Conservation (phyloP, 306 rosid genomes). For the Biancaea sappan region DNA sequence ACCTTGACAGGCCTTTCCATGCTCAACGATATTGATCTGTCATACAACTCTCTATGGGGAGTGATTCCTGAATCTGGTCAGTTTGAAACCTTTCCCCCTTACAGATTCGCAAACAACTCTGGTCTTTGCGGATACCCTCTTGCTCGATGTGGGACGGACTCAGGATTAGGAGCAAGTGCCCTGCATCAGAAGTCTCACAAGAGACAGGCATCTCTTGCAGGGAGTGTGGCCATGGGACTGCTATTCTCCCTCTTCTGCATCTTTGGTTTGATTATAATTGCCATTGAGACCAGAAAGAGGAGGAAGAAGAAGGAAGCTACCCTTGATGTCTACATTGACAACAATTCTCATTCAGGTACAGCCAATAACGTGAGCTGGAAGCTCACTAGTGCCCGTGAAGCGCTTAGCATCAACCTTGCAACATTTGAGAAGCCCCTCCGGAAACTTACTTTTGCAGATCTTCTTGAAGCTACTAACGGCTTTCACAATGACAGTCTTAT, state of each 20-base stretch:
- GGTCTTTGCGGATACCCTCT: constrained; percentile 91
- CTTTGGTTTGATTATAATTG: constrained; percentile 73
- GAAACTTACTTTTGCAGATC: constrained; percentile 90
- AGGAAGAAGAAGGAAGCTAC: constrained; percentile 74
- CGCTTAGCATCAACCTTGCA: constrained; percentile 86
- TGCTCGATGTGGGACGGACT: constrained; percentile 38
- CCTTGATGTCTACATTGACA: constrained; percentile 63
- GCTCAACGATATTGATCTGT: constrained; percentile 78
- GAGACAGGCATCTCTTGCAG: constrained; percentile 72
- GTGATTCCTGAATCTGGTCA: constrained; percentile 71
- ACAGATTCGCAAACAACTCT: constrained; percentile 69
- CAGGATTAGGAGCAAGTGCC: constrained; percentile 12
- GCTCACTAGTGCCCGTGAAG: constrained; percentile 73
- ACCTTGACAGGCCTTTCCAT: constrained; percentile 57
- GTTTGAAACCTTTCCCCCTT: constrained; percentile 72
- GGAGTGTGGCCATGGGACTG: constrained; percentile 93
- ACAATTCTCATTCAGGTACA: constrained; percentile 61
- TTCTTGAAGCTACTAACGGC: constrained; percentile 86
- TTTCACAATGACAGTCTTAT: constrained; percentile 84
- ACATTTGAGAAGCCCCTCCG: constrained; percentile 85
- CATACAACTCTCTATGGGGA: constrained; percentile 67
- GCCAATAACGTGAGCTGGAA: constrained; percentile 66
- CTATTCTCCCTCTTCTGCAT: constrained; percentile 79
- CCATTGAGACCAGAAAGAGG: constrained; percentile 73
- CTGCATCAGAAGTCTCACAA: constrained; percentile 63